These are phyloP conservation scores for Biscogniauxia marginata DNA, from an alignment of 2,329 filamentous ascomycete genomes.

Conservation along the genomic window DNA sequence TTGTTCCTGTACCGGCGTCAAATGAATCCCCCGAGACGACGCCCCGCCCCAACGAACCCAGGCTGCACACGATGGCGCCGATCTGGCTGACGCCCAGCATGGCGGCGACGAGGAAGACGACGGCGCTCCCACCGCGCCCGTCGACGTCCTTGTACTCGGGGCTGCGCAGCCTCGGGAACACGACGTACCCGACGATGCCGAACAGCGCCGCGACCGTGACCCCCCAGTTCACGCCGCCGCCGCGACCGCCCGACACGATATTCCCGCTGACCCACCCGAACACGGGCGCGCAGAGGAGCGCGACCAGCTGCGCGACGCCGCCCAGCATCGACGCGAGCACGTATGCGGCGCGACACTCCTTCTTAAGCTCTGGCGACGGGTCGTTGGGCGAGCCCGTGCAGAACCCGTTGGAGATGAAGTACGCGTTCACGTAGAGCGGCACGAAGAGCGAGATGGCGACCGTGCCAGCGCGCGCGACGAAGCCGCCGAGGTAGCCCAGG, in stretches of 20 bases:
- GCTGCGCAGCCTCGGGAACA: slow-evolving; percentile 73
- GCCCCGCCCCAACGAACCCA: slow-evolving; percentile 82
- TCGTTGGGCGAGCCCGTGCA: slow-evolving; percentile 68
- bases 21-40: slow-evolving; percentile 47
- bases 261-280: slow-evolving; percentile 78
- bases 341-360: slow-evolving; percentile 83
- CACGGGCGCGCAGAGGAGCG: slow-evolving; percentile 77
- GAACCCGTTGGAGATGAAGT: slow-evolving; percentile 77
- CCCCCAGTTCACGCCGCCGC: slow-evolving; percentile 65
- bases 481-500: slow-evolving; percentile 88
- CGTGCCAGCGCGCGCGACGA: slow-evolving; percentile 90
- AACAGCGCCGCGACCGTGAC: slow-evolving; percentile 68
- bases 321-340: slow-evolving; percentile 83
- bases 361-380: slow-evolving; percentile 72
- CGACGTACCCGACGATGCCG: slow-evolving; percentile 75
- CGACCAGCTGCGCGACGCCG: slow-evolving; percentile 83
- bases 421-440: slow-evolving; percentile 87
- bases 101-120: slow-evolving; percentile 73
- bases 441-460: slow-evolving; percentile 96
- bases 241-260: slow-evolving; percentile 5
- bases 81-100: slow-evolving; percentile 92
- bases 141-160: slow-evolving; percentile 68
- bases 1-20: too few species aligned
- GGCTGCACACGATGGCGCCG: slow-evolving; percentile 90
- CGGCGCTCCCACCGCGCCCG: slow-evolving; percentile 64